Percentiles rank a stretch among this genome's conserved stretches.
phyloP scores from a whole-genome alignment of 106 monocot genomes.

The Allium sativum region DNA sequence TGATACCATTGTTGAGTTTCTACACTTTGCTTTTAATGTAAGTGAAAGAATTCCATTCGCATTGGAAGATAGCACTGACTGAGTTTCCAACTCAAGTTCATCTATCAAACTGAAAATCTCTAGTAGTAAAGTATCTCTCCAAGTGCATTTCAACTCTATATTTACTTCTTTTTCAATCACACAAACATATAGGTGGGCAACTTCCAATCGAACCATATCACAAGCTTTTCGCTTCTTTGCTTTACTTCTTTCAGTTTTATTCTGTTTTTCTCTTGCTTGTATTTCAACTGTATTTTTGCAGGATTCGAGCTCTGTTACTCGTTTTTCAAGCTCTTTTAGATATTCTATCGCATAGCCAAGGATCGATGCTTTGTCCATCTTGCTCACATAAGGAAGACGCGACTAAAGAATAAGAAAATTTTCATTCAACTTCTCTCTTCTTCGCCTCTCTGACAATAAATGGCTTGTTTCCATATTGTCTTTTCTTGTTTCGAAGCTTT shows the following conservation, averaged over 20 bases:
- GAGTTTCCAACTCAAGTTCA: slow-evolving; percentile 48
- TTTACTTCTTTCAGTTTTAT: slow-evolving; percentile 6
- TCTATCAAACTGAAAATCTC: slow-evolving; percentile 55
- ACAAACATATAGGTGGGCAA: slow-evolving; percentile 57
- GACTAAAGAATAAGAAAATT: slow-evolving; percentile 63
- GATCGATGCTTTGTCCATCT: slow-evolving; percentile 67
- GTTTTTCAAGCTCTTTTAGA: slow-evolving; percentile 60
- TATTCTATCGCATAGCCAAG: slow-evolving; percentile 69
- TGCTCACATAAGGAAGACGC: slow-evolving; percentile 62
- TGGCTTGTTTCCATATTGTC: slow-evolving; percentile 31
- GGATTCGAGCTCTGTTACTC: slow-evolving; percentile 67
- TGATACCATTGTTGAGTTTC: slow-evolving; percentile 10
- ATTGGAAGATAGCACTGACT: slow-evolving; percentile 61
- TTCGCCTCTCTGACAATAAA: slow-evolving; percentile 50
- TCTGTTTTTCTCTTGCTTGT: slow-evolving; percentile 20
- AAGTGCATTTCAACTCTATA: slow-evolving; percentile 60
- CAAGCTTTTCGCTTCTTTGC: slow-evolving; percentile 44
- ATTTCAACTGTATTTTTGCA: slow-evolving; percentile 13
- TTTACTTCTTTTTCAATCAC: slow-evolving; percentile 47
- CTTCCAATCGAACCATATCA: slow-evolving; percentile 24
- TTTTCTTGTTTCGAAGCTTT: slow-evolving; percentile 17
- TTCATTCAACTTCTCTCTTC: slow-evolving; percentile 77
- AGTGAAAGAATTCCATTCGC: slow-evolving; percentile 28
- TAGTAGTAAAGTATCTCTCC: slow-evolving; percentile 63
- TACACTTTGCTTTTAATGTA: slow-evolving; percentile 54